A percentile compares a stretch with the other conserved stretches of the same genome.
Evolutionary conservation across 495 filamentous ascomycete species (phyloP).

Genomic region (Xylaria acuta): DNA sequence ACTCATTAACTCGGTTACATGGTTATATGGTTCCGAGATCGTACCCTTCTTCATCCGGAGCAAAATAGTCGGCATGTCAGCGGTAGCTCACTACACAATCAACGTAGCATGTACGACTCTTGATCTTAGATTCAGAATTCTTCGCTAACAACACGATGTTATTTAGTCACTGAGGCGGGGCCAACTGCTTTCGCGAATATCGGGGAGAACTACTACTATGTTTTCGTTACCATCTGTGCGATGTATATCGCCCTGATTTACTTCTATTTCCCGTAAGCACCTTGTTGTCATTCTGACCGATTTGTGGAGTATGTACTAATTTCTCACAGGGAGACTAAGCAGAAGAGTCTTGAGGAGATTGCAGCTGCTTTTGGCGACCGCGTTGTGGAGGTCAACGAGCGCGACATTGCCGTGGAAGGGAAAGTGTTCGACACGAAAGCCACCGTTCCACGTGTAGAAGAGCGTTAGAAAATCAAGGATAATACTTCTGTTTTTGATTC

Average conservation of each 20-base stretch:
- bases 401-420: not conserved
- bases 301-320: not conserved
- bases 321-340: constrained; percentile 53
- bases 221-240: constrained; percentile 59
- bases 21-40: constrained; percentile 67
- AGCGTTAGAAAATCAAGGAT: not conserved
- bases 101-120: constrained; percentile 52
- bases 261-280: constrained; percentile 55
- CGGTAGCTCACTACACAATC: constrained; percentile 62
- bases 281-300: no score
- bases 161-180: constrained; percentile 60
- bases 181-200: constrained; percentile 66
- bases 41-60: constrained; percentile 62
- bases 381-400: constrained; percentile 52
- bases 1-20: constrained; percentile 66
- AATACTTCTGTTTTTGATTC: not conserved
- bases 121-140: not conserved
- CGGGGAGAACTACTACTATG: constrained; percentile 66
- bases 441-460: not conserved
- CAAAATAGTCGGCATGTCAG: constrained; percentile 65
- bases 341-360: constrained; percentile 65
- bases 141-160: not conserved
- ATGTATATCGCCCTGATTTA: constrained; percentile 61
- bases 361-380: constrained; percentile 63
- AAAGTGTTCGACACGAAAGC: not conserved